phyloP scores from a whole-genome alignment of 345 rosid species.

The Luvunga scandens region DNA sequence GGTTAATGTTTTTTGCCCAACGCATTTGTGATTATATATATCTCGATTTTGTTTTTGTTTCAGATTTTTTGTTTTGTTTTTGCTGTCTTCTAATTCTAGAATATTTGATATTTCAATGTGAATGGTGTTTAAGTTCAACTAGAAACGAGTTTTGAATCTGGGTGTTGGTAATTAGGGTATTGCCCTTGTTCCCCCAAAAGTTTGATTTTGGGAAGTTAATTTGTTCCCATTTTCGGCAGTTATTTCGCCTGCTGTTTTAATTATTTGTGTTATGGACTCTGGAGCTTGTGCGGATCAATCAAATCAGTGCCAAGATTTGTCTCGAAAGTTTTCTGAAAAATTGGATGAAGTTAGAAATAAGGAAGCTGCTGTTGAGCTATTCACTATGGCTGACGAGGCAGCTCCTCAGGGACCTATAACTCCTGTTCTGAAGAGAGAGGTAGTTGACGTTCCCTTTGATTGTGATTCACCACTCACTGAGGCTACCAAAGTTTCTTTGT shows the following conservation, averaged over 20 bases:
- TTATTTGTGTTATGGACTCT: constrained; percentile 24
- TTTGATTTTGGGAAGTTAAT: background rate
- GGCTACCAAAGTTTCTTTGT: constrained; percentile 15
- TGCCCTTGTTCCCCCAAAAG: background rate
- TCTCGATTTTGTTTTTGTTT: background rate
- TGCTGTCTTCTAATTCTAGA: background rate
- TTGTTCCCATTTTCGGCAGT: constrained; percentile 12
- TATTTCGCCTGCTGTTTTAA: background rate
- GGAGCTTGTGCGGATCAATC: constrained; percentile 10
- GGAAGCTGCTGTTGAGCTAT: constrained; percentile 13
- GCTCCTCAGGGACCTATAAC: constrained; percentile 35
- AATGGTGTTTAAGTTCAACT: background rate
- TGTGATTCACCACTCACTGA: constrained; percentile 30
- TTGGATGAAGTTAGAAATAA: constrained; percentile 1
- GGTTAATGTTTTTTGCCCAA: background rate
- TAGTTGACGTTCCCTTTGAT: constrained; percentile 32
- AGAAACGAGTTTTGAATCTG: background rate
- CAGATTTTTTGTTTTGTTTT: background rate
- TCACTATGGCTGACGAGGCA: background rate
- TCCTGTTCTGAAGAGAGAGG: constrained; percentile 40
- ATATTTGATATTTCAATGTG: background rate
- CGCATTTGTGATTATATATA: background rate
- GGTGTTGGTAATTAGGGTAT: background rate
- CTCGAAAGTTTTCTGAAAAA: constrained; percentile 5
- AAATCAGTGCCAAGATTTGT: background rate